A percentile compares a stretch with the other conserved stretches of the same genome.
Conservation (phyloP, 116 monocot species). For the Papilionanthe hybrid region DNA sequence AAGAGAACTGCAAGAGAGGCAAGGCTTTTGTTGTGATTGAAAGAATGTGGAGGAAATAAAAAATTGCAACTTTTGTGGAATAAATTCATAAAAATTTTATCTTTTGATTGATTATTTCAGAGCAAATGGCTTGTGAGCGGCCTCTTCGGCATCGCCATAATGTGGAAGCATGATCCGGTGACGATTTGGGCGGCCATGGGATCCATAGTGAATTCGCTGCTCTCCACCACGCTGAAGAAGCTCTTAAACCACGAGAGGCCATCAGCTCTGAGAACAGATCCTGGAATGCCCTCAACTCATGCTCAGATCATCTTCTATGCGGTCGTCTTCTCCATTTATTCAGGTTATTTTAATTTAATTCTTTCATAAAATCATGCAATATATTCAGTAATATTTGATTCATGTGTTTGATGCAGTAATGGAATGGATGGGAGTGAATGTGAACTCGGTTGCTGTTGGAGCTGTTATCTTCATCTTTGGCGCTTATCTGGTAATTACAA, state of each 20-base stretch:
- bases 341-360: conserved; percentile 35
- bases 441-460: not conserved
- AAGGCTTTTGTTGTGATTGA: no score
- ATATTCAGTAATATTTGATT: no score
- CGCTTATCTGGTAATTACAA: conserved; percentile 18
- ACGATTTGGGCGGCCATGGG: no score
- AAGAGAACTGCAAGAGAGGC: no score
- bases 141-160: conserved; percentile 41
- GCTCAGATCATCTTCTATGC: conserved; percentile 78
- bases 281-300: conserved; percentile 94
- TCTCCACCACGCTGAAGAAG: conserved; percentile 53
- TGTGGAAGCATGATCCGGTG: conserved; percentile 77
- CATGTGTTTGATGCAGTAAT: conserved; percentile 6
- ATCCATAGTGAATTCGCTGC: conserved; percentile 46
- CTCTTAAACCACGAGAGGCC: conserved; percentile 81
- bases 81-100: not conserved
- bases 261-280: no score
- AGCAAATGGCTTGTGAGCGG: conserved; percentile 84
- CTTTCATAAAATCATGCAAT: no score
- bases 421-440: conserved; percentile 3
- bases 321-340: conserved; percentile 37
- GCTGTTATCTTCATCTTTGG: conserved; percentile 2
- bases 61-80: no score
- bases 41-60: no score
- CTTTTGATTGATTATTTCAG: conserved; percentile 19